These are phyloP conservation scores for Trichosporon coremiiforme DNA, from an alignment of 1,284 basidiomycete genomes.

Conservation along the genomic window DNA sequence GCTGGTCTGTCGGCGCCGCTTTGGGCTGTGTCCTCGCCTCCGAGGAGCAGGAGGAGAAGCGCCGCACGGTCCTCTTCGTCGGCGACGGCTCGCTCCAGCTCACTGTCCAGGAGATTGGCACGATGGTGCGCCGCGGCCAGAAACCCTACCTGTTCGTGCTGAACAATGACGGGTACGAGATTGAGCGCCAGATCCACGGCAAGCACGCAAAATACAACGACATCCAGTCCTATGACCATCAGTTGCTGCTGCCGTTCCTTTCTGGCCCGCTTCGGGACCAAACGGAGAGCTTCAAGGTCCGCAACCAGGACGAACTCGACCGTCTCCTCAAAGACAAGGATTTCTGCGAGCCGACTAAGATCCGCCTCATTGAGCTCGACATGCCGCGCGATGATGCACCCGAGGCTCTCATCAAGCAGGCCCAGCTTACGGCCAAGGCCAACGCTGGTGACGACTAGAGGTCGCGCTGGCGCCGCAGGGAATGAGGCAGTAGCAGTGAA, in stretches of 20 bases:
- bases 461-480: no score
- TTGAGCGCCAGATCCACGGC: conserved; percentile 69
- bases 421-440: conserved; percentile 34
- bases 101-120: conserved; percentile 59
- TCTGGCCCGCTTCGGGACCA: conserved; percentile 28
- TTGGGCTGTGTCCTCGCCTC: conserved; percentile 65
- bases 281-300: conserved; percentile 46
- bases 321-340: conserved; percentile 49
- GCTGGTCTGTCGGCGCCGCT: conserved; percentile 62
- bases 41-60: conserved; percentile 63
- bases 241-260: conserved; percentile 54
- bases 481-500: no score
- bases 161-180: conserved; percentile 87
- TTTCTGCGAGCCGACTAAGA: conserved; percentile 49
- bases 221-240: conserved; percentile 56
- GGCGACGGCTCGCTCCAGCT: conserved; percentile 65
- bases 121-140: conserved; percentile 58
- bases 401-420: conserved; percentile 51
- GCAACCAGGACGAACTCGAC: conserved; percentile 62
- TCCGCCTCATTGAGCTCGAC: conserved; percentile 55
- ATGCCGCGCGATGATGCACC: conserved; percentile 55
- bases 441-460: not conserved
- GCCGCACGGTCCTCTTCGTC: conserved; percentile 77
- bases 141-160: conserved; percentile 64
- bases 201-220: conserved; percentile 57